A percentile compares a stretch with the other conserved stretches of the same genome.
Conservation (phyloP, 1,139 yeast genomes). For the Debaryomyces subglobosus region DNA sequence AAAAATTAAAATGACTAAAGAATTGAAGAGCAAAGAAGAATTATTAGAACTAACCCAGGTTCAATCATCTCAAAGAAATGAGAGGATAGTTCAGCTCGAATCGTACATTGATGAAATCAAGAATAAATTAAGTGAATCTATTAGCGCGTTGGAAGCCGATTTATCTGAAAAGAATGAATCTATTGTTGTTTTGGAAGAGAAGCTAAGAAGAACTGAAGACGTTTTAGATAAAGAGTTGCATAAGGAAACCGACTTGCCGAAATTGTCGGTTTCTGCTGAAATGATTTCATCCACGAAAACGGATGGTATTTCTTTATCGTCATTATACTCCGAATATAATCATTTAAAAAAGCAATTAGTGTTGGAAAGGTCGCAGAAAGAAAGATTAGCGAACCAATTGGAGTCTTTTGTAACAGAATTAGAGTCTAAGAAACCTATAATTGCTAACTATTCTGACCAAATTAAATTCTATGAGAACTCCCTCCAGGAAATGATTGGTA, state of each 20-base stretch:
- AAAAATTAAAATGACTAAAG: slow-evolving; percentile 61
- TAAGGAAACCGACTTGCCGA: slow-evolving; percentile 44
- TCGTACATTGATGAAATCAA: slow-evolving; percentile 44
- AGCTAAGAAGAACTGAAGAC: slow-evolving; percentile 43
- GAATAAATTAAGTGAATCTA: slow-evolving; percentile 35
- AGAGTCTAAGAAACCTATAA: slow-evolving; percentile 77
- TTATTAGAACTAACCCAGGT: slow-evolving; percentile 59
- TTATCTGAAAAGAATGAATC: slow-evolving; percentile 37
- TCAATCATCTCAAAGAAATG: slow-evolving; percentile 49
- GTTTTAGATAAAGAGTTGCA: slow-evolving; percentile 45
- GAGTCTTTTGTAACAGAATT: slow-evolving; percentile 74
- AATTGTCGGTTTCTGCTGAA: slow-evolving; percentile 41
- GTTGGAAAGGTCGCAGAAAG: slow-evolving; percentile 73
- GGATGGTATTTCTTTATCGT: slow-evolving; percentile 65
- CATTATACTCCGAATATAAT: slow-evolving; percentile 69
- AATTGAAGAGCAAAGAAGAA: slow-evolving; percentile 66
- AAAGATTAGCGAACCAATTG: slow-evolving; percentile 68
- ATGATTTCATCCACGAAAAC: slow-evolving; percentile 46
- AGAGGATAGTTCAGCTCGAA: slow-evolving; percentile 54
- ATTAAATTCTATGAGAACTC: slow-evolving; percentile 46
- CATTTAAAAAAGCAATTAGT: slow-evolving; percentile 67
- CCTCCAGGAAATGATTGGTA: slow-evolving; percentile 42
- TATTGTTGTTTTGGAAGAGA: slow-evolving; percentile 36
- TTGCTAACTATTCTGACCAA: slow-evolving; percentile 66
- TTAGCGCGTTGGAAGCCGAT: slow-evolving; percentile 25